phyloP scores from a whole-genome alignment of 305 asterid genomes.

The Striga hermonthica region DNA sequence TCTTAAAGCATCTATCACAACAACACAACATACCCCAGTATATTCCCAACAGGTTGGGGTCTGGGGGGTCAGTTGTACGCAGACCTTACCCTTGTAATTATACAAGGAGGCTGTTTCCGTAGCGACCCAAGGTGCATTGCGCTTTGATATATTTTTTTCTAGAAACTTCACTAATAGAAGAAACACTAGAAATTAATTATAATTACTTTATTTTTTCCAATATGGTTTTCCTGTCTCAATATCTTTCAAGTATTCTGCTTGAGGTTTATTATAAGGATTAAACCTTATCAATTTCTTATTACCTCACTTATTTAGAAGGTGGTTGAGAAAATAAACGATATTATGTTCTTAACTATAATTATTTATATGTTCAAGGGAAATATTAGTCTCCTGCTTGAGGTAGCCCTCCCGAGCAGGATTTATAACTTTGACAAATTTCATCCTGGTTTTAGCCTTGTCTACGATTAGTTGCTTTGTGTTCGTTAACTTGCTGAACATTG shows the following conservation, averaged over 20 bases:
- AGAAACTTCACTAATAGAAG: too few relatives aligned
- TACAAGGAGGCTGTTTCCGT: too few relatives aligned
- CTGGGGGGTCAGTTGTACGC: too few relatives aligned
- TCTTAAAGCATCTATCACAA: neutral
- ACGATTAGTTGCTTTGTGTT: neutral
- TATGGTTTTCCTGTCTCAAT: neutral
- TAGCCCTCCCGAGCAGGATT: neutral
- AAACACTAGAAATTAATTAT: too few relatives aligned
- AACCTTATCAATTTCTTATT: neutral
- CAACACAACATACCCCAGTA: too few relatives aligned
- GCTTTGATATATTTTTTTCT: too few relatives aligned
- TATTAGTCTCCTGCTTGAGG: slow-evolving; percentile 6
- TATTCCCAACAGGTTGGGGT: too few relatives aligned
- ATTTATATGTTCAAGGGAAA: neutral
- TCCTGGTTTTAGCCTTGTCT: slow-evolving; percentile 1
- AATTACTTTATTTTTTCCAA: neutral
- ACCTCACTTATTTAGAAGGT: neutral
- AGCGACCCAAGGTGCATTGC: too few relatives aligned
- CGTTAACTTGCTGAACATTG: slow-evolving; percentile 9
- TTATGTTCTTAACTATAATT: slow-evolving; percentile 1
- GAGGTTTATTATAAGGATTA: neutral
- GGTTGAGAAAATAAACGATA: neutral
- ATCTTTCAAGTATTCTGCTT: neutral
- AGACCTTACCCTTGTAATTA: too few relatives aligned
- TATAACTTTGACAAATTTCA: neutral